phyloP scores from a whole-genome alignment of 1,139 yeast species.

The Blastobotrys arbuscula region DNA sequence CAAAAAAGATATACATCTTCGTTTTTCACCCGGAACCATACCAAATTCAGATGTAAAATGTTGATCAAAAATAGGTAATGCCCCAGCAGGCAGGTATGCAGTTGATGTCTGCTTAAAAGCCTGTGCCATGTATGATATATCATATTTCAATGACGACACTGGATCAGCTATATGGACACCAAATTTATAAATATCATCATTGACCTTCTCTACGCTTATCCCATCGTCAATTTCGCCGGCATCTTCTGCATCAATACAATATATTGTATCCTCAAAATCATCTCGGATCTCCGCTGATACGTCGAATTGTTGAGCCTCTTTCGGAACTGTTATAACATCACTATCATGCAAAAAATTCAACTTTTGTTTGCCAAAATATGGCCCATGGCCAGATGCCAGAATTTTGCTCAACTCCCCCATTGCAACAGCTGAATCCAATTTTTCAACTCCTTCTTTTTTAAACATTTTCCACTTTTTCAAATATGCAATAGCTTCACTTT shows the following conservation, averaged over 20 bases:
- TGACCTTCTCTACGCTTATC: constrained; percentile 49
- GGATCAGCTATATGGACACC: constrained; percentile 89
- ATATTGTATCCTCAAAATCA: constrained; percentile 47
- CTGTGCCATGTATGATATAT: constrained; percentile 26
- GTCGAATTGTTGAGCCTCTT: neutral
- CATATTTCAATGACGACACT: constrained; percentile 39
- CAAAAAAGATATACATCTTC: constrained; percentile 48
- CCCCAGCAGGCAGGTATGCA: constrained; percentile 65
- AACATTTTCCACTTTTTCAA: constrained; percentile 28
- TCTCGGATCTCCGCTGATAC: neutral
- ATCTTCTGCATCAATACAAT: constrained; percentile 74
- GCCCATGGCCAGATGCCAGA: constrained; percentile 4
- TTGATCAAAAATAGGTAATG: constrained; percentile 67
- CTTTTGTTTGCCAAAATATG: constrained; percentile 1
- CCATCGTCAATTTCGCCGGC: constrained; percentile 97
- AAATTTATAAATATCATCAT: constrained; percentile 37
- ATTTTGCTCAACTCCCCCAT: neutral
- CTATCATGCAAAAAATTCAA: neutral
- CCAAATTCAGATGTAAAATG: constrained; percentile 38
- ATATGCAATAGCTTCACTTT: constrained; percentile 3
- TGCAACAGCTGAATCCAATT: neutral
- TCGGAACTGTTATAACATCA: neutral
- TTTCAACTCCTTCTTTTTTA: neutral
- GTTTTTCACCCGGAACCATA: constrained; percentile 17
- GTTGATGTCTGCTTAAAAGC: constrained; percentile 56